A percentile compares a stretch with the other conserved stretches of the same genome.
These are phyloP conservation scores for Mediolabrus comicus DNA, from an alignment of 108 stramenopile genomes.

Conservation along the genomic window DNA sequence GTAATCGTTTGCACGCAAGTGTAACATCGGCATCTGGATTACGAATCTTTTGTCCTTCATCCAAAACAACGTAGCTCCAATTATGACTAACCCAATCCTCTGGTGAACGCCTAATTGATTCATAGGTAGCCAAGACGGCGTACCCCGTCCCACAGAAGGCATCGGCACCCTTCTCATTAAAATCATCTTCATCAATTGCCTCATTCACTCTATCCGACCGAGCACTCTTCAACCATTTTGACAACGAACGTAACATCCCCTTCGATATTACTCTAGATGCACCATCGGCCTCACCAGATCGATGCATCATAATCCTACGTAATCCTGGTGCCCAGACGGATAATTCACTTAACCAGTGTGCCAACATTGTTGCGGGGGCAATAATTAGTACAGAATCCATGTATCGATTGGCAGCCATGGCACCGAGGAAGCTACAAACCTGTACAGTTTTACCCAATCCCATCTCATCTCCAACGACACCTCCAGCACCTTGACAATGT, in stretches of 20 bases:
- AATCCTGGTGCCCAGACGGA: conserved; percentile 90
- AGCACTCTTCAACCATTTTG: conserved; percentile 62
- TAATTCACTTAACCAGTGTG: conserved; percentile 93
- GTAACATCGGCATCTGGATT: conserved; percentile 97
- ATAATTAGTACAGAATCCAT: conserved; percentile 79
- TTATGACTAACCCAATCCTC: conserved; percentile 71
- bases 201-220: conserved; percentile 70
- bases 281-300: conserved; percentile 70
- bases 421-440: conserved; percentile 86
- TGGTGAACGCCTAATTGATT: conserved; percentile 72
- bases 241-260: conserved; percentile 41
- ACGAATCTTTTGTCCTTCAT: conserved; percentile 98
- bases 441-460: conserved; percentile 97
- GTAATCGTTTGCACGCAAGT: conserved; percentile 91
- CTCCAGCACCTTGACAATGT: conserved; percentile 90
- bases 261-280: conserved; percentile 34
- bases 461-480: conserved; percentile 65
- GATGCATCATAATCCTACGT: conserved; percentile 77
- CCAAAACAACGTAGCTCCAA: conserved; percentile 94
- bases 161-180: conserved; percentile 49
- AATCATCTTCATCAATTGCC: conserved; percentile 72
- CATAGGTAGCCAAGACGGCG: conserved; percentile 91
- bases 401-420: conserved; percentile 74
- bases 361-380: conserved; percentile 91
- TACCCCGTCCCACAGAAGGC: conserved; percentile 80